Conservation (phyloP, 768 basidiomycete genomes). For the Termitomyces bulborhizus region DNA sequence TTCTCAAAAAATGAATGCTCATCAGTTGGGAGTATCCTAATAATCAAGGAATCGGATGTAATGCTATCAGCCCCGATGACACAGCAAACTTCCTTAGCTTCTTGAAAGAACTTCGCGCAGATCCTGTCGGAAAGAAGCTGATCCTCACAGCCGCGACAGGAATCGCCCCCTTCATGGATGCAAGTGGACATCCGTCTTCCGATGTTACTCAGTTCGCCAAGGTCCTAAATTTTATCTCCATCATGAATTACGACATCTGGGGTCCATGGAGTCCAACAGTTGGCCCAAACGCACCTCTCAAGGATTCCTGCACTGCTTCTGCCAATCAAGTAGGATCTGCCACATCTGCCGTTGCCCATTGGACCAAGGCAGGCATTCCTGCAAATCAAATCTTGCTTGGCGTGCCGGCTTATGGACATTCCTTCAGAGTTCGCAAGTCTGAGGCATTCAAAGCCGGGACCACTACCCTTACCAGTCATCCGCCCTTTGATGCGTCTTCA, state of each 20-base stretch:
- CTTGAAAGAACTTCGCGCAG: constrained; percentile 61
- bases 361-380: constrained; percentile 77
- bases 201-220: constrained; percentile 71
- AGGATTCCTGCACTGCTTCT: constrained; percentile 65
- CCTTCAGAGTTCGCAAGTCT: constrained; percentile 47
- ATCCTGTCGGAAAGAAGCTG: constrained; percentile 46
- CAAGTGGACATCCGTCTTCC: constrained; percentile 47
- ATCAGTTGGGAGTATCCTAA: constrained; percentile 86
- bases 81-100: constrained; percentile 76
- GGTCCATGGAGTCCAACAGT: constrained; percentile 57
- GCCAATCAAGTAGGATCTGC: constrained; percentile 68
- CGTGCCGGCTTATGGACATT: constrained; percentile 79
- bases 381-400: constrained; percentile 65
- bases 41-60: constrained; percentile 67
- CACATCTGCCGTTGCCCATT: constrained; percentile 59
- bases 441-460: constrained; percentile 37
- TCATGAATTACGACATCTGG: constrained; percentile 73
- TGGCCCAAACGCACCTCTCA: constrained; percentile 88
- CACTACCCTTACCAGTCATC: constrained; percentile 38
- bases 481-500: constrained; percentile 43
- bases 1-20: not conserved
- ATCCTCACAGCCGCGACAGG: constrained; percentile 49
- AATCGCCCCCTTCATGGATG: constrained; percentile 32
- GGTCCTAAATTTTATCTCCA: constrained; percentile 47
- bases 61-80: constrained; percentile 55